These are phyloP conservation scores for Boeremia exigua DNA, from an alignment of 2,329 filamentous ascomycete genomes.

Conservation along the genomic window DNA sequence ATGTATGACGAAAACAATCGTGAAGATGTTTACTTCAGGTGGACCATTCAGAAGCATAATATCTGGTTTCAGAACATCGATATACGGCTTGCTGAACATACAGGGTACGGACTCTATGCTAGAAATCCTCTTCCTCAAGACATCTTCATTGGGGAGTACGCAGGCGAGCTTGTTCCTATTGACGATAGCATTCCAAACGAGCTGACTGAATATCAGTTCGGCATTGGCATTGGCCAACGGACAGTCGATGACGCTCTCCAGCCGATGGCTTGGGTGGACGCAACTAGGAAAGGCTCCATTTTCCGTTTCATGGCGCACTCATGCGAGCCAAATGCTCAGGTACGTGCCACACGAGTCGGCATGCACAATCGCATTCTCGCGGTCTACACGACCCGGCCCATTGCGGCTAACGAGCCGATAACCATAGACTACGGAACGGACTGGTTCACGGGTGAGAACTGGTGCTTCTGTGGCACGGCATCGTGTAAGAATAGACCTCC, in stretches of 20 bases:
- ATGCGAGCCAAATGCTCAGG: background rate
- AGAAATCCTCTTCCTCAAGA: background rate
- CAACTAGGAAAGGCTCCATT: background rate
- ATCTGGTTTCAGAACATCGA: background rate
- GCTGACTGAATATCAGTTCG: background rate
- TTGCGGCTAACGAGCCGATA: background rate
- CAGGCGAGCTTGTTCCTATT: background rate
- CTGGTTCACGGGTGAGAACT: background rate
- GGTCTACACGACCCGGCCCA: background rate
- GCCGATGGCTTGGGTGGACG: background rate
- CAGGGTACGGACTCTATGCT: background rate
- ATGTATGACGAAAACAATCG: too few relatives aligned
- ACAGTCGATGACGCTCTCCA: background rate
- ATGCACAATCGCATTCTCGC: background rate
- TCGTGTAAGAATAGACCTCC: background rate
- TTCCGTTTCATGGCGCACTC: conserved; percentile 6
- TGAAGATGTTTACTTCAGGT: background rate
- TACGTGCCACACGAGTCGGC: background rate
- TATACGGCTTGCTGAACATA: background rate
- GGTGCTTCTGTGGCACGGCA: background rate
- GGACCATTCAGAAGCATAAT: background rate
- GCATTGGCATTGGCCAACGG: background rate
- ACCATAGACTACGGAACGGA: background rate
- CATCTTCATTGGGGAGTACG: background rate
- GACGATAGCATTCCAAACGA: background rate